phyloP scores from a whole-genome alignment of 768 basidiomycete species.

The Boletus barrowsii region DNA sequence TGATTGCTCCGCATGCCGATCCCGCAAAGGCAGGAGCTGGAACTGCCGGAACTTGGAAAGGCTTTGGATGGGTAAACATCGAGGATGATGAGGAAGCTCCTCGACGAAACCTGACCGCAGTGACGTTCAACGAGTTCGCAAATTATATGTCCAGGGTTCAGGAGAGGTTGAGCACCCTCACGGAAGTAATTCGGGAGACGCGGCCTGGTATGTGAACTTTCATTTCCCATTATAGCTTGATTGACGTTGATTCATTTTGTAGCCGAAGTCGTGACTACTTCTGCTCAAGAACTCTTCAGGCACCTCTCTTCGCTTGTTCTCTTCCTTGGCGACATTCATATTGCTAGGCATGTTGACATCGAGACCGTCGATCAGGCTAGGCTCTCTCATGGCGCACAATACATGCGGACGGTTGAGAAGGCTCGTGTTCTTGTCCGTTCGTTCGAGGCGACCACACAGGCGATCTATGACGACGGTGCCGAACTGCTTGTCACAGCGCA shows the following conservation, averaged over 20 bases:
- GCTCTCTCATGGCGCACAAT: slow-evolving; percentile 35
- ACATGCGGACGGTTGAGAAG: slow-evolving; percentile 41
- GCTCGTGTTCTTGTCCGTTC: slow-evolving; percentile 47
- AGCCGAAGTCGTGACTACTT: slow-evolving; percentile 24
- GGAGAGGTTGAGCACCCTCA: slow-evolving; percentile 24
- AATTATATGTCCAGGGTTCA: slow-evolving; percentile 25
- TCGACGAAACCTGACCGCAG: slow-evolving; percentile 23
- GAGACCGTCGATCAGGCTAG: slow-evolving; percentile 37
- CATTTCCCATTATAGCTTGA: background rate
- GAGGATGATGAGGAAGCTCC: slow-evolving; percentile 34
- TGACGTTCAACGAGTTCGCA: slow-evolving; percentile 35
- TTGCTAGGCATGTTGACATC: slow-evolving; percentile 52
- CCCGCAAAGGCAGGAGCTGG: slow-evolving; percentile 48
- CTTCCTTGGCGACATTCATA: slow-evolving; percentile 46
- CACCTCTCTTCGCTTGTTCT: slow-evolving; percentile 41
- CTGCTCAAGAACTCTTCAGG: slow-evolving; percentile 34
- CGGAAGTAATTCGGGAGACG: slow-evolving; percentile 17
- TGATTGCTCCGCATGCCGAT: slow-evolving; percentile 37
- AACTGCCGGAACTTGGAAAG: slow-evolving; percentile 50
- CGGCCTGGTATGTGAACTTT: slow-evolving; percentile 17
- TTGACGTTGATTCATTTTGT: slow-evolving; percentile 1
- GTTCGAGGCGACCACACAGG: slow-evolving; percentile 47
- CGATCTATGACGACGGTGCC: slow-evolving; percentile 48
- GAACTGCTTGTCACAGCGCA: slow-evolving; percentile 42
- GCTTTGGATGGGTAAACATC: slow-evolving; percentile 47